These are phyloP conservation scores for Phalaenopsis hybrid DNA, from an alignment of 116 monocot species.

Conservation along the genomic window DNA sequence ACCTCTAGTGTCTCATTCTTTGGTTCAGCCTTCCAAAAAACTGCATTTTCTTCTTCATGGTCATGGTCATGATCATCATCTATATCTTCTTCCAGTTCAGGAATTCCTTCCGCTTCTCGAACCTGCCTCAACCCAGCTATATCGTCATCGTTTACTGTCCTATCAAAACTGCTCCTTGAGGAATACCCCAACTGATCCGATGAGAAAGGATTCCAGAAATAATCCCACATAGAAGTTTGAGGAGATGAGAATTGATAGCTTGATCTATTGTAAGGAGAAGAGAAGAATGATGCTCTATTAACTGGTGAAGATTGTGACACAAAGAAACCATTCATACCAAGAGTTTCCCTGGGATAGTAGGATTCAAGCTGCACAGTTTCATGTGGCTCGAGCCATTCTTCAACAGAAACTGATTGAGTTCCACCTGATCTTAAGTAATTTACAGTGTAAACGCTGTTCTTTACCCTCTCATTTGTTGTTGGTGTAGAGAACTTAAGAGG, in stretches of 20 bases:
- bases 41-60: not conserved
- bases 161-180: constrained; percentile 28
- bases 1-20: constrained; percentile 13
- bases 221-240: constrained; percentile 75
- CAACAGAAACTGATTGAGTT: constrained; percentile 43
- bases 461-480: constrained; percentile 22
- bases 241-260: constrained; percentile 58
- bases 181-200: constrained; percentile 56
- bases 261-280: constrained; percentile 36
- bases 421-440: constrained; percentile 53
- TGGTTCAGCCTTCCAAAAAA: constrained; percentile 14
- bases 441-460: constrained; percentile 28
- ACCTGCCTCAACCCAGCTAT: constrained; percentile 64
- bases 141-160: constrained; percentile 53
- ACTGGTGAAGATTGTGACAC: constrained; percentile 30
- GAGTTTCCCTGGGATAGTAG: constrained; percentile 39
- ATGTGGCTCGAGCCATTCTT: constrained; percentile 47
- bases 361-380: constrained; percentile 59
- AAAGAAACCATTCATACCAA: constrained; percentile 47
- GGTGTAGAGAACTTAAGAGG: constrained; percentile 30
- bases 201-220: constrained; percentile 94
- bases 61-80: constrained; percentile 7
- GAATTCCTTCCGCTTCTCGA: constrained; percentile 94
- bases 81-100: constrained; percentile 61
- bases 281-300: constrained; percentile 22